These are phyloP conservation scores for Lippia alba DNA, from an alignment of 305 asterid species.

Conservation along the genomic window DNA sequence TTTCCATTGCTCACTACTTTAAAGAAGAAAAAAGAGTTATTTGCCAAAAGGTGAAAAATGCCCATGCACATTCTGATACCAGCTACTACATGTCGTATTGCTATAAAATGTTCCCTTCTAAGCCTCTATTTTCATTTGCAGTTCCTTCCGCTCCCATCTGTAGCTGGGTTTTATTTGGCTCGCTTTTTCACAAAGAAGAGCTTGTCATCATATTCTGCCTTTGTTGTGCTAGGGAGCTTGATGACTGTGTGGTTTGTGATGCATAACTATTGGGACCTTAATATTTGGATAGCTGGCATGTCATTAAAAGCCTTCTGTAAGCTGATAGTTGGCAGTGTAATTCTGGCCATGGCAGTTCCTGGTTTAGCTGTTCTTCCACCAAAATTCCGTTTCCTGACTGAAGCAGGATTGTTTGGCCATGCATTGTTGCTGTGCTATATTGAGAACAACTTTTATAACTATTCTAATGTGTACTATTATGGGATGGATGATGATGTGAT, in stretches of 20 bases:
- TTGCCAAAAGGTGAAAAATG: constrained; percentile 13
- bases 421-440: constrained; percentile 87
- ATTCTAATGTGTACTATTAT: constrained; percentile 83
- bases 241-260: constrained; percentile 96
- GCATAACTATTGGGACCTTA: constrained; percentile 98
- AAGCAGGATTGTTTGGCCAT: constrained; percentile 84
- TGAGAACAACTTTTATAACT: constrained; percentile 86
- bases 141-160: constrained; percentile 92
- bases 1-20: background rate
- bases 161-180: constrained; percentile 95
- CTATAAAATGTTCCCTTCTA: constrained; percentile 29
- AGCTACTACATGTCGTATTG: constrained; percentile 1
- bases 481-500: constrained; percentile 97
- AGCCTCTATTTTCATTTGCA: constrained; percentile 51
- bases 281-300: constrained; percentile 99
- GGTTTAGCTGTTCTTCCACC: constrained; percentile 97
- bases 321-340: constrained; percentile 89
- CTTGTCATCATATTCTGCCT: constrained; percentile 80
- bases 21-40: background rate
- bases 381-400: constrained; percentile 71
- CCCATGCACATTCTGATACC: constrained; percentile 29
- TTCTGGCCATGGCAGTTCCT: constrained; percentile 92
- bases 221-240: constrained; percentile 90
- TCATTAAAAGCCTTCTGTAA: constrained; percentile 94
- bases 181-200: constrained; percentile 95